Evolutionary conservation across 352 stramenopile species (phyloP).

Genomic region (Aphanomyces invadans): DNA sequence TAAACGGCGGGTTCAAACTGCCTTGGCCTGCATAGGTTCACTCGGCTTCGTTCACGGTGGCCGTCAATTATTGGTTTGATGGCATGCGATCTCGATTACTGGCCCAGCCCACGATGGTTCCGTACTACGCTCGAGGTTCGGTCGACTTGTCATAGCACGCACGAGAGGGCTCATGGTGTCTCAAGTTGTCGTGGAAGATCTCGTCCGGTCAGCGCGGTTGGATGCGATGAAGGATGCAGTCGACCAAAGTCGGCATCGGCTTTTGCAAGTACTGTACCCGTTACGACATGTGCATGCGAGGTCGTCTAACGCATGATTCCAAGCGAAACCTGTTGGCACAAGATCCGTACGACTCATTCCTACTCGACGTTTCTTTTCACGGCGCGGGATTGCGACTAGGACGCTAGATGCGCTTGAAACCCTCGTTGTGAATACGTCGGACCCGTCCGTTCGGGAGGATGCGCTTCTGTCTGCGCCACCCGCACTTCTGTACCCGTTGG

Average conservation of each 20-base stretch:
- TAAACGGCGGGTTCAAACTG: background rate
- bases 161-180: no score
- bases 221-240: background rate
- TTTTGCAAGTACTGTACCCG: background rate
- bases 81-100: conserved; percentile 49
- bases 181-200: conserved; percentile 51
- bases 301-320: no score
- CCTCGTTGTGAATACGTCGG: background rate
- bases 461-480: conserved; percentile 19
- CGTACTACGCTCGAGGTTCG: conserved; percentile 48
- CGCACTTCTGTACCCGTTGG: conserved; percentile 11
- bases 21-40: conserved; percentile 34
- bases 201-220: conserved; percentile 27
- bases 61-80: conserved; percentile 79
- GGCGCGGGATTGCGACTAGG: background rate
- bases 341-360: no score
- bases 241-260: background rate
- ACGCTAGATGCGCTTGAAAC: background rate
- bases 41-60: conserved; percentile 63
- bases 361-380: background rate
- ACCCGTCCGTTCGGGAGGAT: conserved; percentile 14
- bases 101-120: conserved; percentile 33
- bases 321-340: no score
- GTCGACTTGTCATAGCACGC: no score
- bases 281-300: no score